A percentile compares a stretch with the other conserved stretches of the same genome.
Evolutionary conservation across 345 rosid genomes (phyloP).

Genomic region (Raphanus sativus): DNA sequence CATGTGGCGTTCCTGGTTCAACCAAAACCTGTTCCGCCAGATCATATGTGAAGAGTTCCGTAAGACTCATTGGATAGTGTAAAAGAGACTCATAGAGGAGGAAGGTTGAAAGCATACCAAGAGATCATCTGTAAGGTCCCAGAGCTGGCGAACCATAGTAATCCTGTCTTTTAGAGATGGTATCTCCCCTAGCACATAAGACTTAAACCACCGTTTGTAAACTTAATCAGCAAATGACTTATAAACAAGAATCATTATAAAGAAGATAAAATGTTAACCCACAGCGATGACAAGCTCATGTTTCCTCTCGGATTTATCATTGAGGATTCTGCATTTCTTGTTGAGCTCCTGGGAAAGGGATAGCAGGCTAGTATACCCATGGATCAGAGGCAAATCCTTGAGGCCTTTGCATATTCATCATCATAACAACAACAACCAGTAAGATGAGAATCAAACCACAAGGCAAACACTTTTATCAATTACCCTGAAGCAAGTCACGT

Average conservation of each 20-base stretch:
- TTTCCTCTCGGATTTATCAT: conserved; percentile 54
- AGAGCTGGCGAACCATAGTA: conserved; percentile 86
- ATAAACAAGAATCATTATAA: conserved; percentile 29
- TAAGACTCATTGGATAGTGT: not conserved
- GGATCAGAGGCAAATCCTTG: conserved; percentile 81
- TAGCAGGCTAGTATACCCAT: conserved; percentile 71
- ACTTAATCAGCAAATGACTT: conserved; percentile 7
- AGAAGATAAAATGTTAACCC: conserved; percentile 38
- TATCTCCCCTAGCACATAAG: conserved; percentile 91
- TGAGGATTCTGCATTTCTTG: conserved; percentile 4
- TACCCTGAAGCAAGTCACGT: conserved; percentile 57
- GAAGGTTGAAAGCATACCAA: conserved; percentile 53
- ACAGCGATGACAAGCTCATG: conserved; percentile 98
- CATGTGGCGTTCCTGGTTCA: conserved; percentile 97
- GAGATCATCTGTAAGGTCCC: conserved; percentile 93
- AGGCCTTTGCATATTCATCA: conserved; percentile 46
- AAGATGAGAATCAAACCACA: conserved; percentile 7
- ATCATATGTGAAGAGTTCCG: not conserved
- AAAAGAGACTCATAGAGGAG: not conserved
- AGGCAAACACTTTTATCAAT: too few species aligned
- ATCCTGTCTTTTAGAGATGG: conserved; percentile 81
- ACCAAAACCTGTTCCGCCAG: conserved; percentile 67
- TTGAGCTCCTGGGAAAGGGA: conserved; percentile 57
- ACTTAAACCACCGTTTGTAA: conserved; percentile 47
- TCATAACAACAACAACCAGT: not conserved